Conservation (phyloP, 176 grass and related monocot species). For the Bonia amplexicaulis region DNA sequence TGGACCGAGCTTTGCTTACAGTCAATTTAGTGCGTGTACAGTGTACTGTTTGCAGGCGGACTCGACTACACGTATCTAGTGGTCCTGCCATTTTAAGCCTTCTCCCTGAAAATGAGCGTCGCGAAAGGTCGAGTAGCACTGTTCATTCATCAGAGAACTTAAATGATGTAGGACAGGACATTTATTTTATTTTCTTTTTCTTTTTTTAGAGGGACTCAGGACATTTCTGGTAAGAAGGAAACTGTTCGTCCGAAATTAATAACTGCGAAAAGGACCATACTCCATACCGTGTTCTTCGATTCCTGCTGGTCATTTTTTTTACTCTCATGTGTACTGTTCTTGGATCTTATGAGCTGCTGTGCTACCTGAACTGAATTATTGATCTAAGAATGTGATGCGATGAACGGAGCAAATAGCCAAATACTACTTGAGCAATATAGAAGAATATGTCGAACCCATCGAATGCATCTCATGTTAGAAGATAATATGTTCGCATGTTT, state of each 20-base stretch:
- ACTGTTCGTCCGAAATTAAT: neutral
- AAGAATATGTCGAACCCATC: neutral
- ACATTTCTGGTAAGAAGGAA: neutral
- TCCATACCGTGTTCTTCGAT: neutral
- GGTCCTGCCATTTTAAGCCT: neutral
- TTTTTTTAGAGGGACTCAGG: neutral
- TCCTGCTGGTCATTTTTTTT: neutral
- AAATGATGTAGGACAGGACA: neutral
- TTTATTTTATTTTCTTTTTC: too few relatives aligned
- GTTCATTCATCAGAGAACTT: neutral
- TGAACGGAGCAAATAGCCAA: neutral
- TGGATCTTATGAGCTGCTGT: neutral
- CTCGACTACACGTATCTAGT: neutral
- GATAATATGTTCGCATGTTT: neutral
- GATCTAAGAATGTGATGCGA: neutral
- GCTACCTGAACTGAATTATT: neutral
- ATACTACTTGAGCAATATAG: neutral
- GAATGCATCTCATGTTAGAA: neutral
- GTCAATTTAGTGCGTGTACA: neutral
- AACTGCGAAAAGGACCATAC: neutral
- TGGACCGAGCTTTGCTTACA: neutral
- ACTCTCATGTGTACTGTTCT: neutral
- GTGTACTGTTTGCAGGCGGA: neutral
- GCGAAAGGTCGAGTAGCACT: neutral
- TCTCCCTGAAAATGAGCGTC: too few relatives aligned